Evolutionary conservation across 106 monocot species (phyloP).

Genomic region (Dioscorea zingiberensis): DNA sequence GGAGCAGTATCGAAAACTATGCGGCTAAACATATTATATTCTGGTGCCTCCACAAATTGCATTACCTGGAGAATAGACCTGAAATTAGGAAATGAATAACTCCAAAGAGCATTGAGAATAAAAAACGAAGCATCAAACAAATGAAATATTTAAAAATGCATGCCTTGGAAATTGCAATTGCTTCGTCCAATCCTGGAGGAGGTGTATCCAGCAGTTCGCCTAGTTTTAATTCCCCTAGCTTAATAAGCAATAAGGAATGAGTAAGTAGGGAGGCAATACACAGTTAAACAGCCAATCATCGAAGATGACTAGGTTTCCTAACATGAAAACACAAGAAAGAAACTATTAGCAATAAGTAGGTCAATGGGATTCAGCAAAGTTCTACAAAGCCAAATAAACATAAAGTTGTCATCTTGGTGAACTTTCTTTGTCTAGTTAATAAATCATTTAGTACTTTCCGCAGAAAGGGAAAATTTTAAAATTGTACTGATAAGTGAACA

Average conservation of each 20-base stretch:
- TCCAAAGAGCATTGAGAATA: not conserved
- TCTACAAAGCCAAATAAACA: too few species aligned
- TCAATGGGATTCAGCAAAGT: too few species aligned
- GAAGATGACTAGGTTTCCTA: not conserved
- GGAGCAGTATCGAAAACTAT: slow-evolving; percentile 99
- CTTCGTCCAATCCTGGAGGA: slow-evolving; percentile 96
- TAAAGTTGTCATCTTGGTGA: too few species aligned
- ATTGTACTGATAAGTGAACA: too few species aligned
- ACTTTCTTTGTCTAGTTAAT: too few species aligned
- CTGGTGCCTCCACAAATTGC: slow-evolving; percentile 96
- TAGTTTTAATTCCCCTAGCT: slow-evolving; percentile 94
- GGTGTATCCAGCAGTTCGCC: slow-evolving; percentile 95
- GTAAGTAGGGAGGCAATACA: slow-evolving; percentile 2
- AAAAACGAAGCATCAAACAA: not conserved
- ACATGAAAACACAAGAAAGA: too few species aligned
- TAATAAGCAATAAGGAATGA: slow-evolving; percentile 16
- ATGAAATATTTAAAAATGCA: slow-evolving; percentile 5
- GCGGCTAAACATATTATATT: slow-evolving; percentile 89
- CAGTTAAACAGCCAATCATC: not conserved
- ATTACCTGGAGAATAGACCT: slow-evolving; percentile 55
- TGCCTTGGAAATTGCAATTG: slow-evolving; percentile 99
- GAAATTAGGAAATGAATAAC: not conserved
- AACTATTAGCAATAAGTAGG: too few species aligned
- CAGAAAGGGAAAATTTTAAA: too few species aligned
- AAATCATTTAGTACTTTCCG: too few species aligned